phyloP scores from a whole-genome alignment of 176 grass and related monocot species.

The Ensete ventricosum region DNA sequence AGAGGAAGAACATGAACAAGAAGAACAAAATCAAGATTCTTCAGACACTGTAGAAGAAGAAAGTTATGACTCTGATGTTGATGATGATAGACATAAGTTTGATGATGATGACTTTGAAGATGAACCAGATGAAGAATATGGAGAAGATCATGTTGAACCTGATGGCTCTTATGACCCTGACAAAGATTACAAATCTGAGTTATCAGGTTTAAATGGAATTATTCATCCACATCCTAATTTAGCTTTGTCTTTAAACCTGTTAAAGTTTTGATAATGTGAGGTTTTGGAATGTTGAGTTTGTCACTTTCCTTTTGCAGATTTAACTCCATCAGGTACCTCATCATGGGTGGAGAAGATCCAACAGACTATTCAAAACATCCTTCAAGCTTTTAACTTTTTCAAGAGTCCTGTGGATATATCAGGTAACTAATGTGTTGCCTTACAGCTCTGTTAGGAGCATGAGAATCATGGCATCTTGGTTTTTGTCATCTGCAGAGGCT shows the following conservation, averaged over 20 bases:
- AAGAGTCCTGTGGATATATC: constrained; percentile 82
- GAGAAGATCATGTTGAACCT: constrained; percentile 42
- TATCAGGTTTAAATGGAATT: constrained; percentile 35
- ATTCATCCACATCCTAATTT: background rate
- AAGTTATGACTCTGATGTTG: constrained; percentile 37
- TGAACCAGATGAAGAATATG: constrained; percentile 52
- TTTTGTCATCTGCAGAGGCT: constrained; percentile 47
- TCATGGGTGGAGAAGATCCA: constrained; percentile 96
- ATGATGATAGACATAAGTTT: constrained; percentile 44
- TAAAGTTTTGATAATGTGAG: background rate
- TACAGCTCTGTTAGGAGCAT: background rate
- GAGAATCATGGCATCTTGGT: constrained; percentile 15
- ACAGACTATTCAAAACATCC: constrained; percentile 62
- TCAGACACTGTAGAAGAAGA: constrained; percentile 40
- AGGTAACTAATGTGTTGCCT: constrained; percentile 36
- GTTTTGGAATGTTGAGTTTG: background rate
- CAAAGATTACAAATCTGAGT: constrained; percentile 42
- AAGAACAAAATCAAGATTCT: constrained; percentile 24
- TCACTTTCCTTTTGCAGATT: constrained; percentile 32
- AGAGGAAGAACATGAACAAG: constrained; percentile 28
- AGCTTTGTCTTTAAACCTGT: background rate
- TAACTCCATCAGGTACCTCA: constrained; percentile 35
- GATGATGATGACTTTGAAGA: constrained; percentile 32
- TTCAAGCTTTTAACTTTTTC: constrained; percentile 85
- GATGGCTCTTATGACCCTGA: constrained; percentile 46